Percentiles rank a stretch among this genome's conserved stretches.
These are phyloP conservation scores for Pyricularia sp. DNA, from an alignment of 2,329 filamentous ascomycete genomes.

Conservation along the genomic window DNA sequence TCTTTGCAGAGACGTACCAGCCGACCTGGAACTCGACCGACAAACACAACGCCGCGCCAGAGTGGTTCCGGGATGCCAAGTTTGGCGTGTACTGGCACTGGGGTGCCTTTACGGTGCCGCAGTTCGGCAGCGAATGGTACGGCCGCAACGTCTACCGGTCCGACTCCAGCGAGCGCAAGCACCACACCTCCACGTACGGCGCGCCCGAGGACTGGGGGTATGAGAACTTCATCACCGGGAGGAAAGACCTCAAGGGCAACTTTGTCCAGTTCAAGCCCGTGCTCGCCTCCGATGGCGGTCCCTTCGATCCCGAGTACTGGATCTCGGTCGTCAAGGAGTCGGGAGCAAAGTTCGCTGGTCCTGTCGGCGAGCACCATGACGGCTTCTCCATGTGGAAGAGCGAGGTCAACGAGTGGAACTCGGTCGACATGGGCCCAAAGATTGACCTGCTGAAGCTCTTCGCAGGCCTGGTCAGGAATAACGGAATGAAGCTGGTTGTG, in stretches of 20 bases:
- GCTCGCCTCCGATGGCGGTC: neutral
- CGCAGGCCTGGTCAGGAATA: neutral
- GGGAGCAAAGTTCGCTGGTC: slow-evolving; percentile 29
- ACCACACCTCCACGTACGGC: neutral
- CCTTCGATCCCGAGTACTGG: slow-evolving; percentile 15
- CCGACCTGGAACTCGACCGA: slow-evolving; percentile 15
- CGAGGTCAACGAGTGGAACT: slow-evolving; percentile 2
- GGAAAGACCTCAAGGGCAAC: slow-evolving; percentile 21
- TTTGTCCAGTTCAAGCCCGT: slow-evolving; percentile 3
- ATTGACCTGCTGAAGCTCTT: slow-evolving; percentile 2
- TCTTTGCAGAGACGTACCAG: neutral
- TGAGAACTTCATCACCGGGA: slow-evolving; percentile 1
- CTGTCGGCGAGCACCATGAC: slow-evolving; percentile 34
- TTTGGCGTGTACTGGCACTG: slow-evolving; percentile 50
- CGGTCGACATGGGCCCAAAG: neutral
- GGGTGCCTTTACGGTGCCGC: slow-evolving; percentile 42
- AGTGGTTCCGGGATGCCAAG: slow-evolving; percentile 42
- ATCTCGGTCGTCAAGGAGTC: slow-evolving; percentile 23
- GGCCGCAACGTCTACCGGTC: slow-evolving; percentile 28
- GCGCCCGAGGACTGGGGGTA: slow-evolving; percentile 2
- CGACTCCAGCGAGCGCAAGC: neutral
- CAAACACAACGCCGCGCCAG: slow-evolving; percentile 26
- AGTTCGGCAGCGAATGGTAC: slow-evolving; percentile 39
- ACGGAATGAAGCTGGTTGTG: neutral
- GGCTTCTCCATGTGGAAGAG: slow-evolving; percentile 23